Evolutionary conservation across 2,329 filamentous ascomycete species (phyloP).

Genomic region (Cladophialophora yegresii): DNA sequence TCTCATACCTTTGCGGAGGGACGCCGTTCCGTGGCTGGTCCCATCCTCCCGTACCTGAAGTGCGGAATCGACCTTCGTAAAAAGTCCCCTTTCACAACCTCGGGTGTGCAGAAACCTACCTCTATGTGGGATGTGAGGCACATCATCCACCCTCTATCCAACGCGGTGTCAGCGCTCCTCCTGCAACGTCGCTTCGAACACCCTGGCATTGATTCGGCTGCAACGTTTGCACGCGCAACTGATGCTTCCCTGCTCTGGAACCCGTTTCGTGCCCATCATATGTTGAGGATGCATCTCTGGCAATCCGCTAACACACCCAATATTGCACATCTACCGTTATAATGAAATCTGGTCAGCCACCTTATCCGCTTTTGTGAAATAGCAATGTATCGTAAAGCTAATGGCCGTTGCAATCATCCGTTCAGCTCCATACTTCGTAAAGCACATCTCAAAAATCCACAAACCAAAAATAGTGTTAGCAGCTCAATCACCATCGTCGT

Average conservation of each 20-base stretch:
- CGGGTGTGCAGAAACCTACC: not conserved
- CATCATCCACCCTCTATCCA: not conserved
- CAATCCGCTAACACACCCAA: not conserved
- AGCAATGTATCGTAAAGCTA: not conserved
- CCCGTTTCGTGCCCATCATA: not conserved
- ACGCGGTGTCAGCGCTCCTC: not conserved
- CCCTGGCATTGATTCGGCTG: not conserved
- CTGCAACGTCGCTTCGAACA: not conserved
- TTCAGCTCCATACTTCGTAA: not conserved
- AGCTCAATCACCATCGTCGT: conserved; percentile 29
- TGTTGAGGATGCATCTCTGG: not conserved
- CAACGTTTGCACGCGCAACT: not conserved
- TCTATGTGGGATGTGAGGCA: not conserved
- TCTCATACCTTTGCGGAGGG: not conserved
- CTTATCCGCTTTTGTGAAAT: not conserved
- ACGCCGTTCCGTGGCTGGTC: not conserved
- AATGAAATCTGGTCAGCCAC: not conserved
- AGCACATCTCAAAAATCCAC: not conserved
- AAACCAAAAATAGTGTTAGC: conserved; percentile 1
- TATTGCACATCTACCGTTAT: not conserved
- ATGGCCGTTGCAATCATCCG: conserved; percentile 4
- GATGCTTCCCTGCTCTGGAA: not conserved
- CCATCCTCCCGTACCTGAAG: not conserved
- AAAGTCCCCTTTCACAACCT: not conserved
- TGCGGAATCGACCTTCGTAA: not conserved